These are phyloP conservation scores for Paramyrothecium roridum DNA, from an alignment of 2,329 filamentous ascomycete genomes.

Conservation along the genomic window DNA sequence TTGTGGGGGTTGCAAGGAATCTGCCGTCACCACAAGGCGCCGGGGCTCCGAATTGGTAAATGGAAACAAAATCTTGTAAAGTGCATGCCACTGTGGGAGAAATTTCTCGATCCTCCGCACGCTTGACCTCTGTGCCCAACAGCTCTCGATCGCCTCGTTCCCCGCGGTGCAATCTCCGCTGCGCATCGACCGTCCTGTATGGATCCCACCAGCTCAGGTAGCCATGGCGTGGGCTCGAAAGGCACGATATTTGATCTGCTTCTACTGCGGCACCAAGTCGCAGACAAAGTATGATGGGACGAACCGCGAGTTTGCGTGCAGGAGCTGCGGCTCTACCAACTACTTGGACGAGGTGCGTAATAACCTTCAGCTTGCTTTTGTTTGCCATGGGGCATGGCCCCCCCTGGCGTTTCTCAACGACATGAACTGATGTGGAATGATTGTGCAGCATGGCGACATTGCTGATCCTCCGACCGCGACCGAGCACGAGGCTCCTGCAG, in stretches of 20 bases:
- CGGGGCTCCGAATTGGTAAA: no score
- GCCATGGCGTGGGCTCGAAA: conserved; percentile 41
- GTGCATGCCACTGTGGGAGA: no score
- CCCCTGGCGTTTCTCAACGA: no score
- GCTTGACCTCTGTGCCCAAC: no score
- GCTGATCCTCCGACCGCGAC: conserved; percentile 75
- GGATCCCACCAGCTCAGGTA: neutral
- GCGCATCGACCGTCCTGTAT: neutral
- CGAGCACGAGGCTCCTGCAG: conserved; percentile 33
- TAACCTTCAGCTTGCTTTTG: no score
- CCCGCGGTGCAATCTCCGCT: conserved; percentile 4
- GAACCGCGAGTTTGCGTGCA: conserved; percentile 68
- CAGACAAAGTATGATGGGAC: conserved; percentile 54
- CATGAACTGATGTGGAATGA: conserved; percentile 4
- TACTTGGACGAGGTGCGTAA: conserved; percentile 74
- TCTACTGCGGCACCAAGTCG: conserved; percentile 77
- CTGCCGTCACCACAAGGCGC: no score
- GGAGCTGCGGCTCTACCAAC: conserved; percentile 81
- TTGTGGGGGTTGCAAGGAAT: no score
- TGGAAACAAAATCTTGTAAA: no score
- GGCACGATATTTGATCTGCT: conserved; percentile 60
- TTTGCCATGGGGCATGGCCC: no score
- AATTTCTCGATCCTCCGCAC: no score
- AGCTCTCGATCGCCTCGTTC: neutral
- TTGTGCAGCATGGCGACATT: conserved; percentile 73